Percentiles rank a stretch among this genome's conserved stretches.
Conservation (phyloP, 768 basidiomycete species). For the Suillus occidentalis region DNA sequence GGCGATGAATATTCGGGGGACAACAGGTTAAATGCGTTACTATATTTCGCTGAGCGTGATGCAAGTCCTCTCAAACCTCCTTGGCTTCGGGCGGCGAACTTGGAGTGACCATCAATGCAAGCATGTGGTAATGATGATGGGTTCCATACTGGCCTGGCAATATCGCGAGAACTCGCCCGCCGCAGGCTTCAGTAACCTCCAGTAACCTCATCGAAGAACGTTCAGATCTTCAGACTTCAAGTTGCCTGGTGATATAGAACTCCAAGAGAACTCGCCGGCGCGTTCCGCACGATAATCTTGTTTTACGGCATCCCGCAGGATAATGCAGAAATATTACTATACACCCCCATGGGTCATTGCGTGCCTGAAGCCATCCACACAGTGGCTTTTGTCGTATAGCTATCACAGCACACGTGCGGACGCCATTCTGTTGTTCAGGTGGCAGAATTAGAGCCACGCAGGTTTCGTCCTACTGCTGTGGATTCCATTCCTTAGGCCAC, state of each 20-base stretch:
- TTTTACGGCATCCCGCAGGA: background rate
- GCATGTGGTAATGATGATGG: background rate
- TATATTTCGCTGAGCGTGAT: background rate
- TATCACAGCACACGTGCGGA: background rate
- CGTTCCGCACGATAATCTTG: background rate
- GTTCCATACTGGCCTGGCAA: background rate
- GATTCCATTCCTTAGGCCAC: background rate
- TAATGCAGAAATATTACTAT: background rate
- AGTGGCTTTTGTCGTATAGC: background rate
- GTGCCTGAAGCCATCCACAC: background rate
- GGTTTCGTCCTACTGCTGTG: background rate
- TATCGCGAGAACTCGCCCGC: background rate
- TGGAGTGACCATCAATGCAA: background rate
- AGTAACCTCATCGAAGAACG: background rate
- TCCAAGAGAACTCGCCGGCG: background rate
- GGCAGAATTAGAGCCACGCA: background rate
- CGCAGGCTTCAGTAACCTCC: background rate
- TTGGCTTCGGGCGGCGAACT: background rate
- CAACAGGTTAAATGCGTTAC: background rate
- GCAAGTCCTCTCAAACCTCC: background rate
- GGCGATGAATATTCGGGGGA: background rate
- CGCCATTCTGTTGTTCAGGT: background rate
- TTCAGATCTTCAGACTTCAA: background rate
- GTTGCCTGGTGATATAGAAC: background rate
- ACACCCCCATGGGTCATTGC: background rate